These are phyloP conservation scores for Purpureocillium takamizusanense DNA, from an alignment of 2,329 filamentous ascomycete species.

Conservation along the genomic window DNA sequence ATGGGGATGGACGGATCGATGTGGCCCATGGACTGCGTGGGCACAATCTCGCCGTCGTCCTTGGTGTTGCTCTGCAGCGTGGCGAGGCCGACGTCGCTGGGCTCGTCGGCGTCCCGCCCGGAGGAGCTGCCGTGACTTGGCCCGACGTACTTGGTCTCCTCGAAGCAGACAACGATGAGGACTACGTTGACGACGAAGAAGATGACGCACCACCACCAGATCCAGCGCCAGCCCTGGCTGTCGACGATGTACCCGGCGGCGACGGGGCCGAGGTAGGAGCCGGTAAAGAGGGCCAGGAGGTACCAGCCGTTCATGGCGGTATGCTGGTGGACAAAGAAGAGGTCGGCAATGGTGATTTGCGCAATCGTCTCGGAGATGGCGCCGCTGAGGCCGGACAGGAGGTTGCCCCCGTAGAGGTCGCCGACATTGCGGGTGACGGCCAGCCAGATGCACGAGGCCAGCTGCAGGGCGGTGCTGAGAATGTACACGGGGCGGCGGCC, in stretches of 20 bases:
- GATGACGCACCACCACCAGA: conserved; percentile 13
- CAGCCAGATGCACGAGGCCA: conserved; percentile 8
- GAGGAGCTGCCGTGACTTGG: neutral
- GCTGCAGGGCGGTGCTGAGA: conserved; percentile 8
- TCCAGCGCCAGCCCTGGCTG: conserved; percentile 18
- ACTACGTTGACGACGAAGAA: conserved; percentile 2
- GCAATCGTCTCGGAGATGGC: conserved; percentile 27
- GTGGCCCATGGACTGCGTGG: neutral
- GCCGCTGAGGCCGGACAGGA: conserved; percentile 22
- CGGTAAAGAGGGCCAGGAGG: conserved; percentile 15
- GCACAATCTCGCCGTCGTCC: neutral
- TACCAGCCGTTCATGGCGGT: conserved; percentile 19
- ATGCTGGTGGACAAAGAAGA: conserved; percentile 21
- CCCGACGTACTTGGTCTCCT: conserved; percentile 5
- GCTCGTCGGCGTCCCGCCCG: neutral
- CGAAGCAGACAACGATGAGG: conserved; percentile 2
- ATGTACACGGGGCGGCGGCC: conserved; percentile 23
- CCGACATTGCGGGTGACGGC: conserved; percentile 7
- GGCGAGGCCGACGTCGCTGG: neutral
- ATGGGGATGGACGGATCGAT: conserved; percentile 4
- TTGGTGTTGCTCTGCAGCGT: neutral
- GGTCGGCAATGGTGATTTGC: conserved; percentile 25
- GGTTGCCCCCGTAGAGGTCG: conserved; percentile 9
- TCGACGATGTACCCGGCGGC: conserved; percentile 11
- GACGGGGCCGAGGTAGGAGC: conserved; percentile 13